Evolutionary conservation across 192 early-diverging fungal species (phyloP).

Genomic region (Globomyces pollinis-pini): DNA sequence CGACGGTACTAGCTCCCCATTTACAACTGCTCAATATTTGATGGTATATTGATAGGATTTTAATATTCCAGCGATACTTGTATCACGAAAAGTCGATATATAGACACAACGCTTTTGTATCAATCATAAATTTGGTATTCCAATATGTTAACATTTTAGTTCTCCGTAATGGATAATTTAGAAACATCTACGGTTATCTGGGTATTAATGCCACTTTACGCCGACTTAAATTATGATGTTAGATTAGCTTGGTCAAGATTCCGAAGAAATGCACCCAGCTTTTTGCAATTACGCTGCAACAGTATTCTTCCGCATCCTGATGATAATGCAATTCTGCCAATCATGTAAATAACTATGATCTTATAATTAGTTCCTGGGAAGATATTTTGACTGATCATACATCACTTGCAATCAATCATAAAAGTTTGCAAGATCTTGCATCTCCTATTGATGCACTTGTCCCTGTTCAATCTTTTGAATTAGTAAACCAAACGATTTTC

Average conservation of each 20-base stretch:
- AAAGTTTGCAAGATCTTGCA: constrained; percentile 36
- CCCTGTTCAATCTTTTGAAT: neutral
- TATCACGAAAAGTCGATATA: constrained; percentile 14
- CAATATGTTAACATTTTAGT: neutral
- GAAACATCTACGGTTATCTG: constrained; percentile 30
- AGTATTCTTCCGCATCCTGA: constrained; percentile 39
- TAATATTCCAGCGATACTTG: constrained; percentile 29
- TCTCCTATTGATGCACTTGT: constrained; percentile 22
- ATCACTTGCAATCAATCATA: constrained; percentile 21
- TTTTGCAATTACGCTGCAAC: constrained; percentile 24
- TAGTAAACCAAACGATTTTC: constrained; percentile 21
- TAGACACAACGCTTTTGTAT: constrained; percentile 28
- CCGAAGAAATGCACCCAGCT: constrained; percentile 30
- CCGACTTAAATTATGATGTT: constrained; percentile 36
- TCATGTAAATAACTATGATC: too few species aligned
- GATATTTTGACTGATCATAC: constrained; percentile 38
- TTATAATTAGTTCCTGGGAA: constrained; percentile 48
- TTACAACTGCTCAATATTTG: constrained; percentile 36
- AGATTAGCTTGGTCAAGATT: constrained; percentile 36
- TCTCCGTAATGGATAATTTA: constrained; percentile 13
- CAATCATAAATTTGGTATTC: constrained; percentile 20
- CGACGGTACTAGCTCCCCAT: constrained; percentile 9
- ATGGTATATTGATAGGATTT: too few species aligned
- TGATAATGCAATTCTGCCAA: constrained; percentile 35
- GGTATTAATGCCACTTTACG: constrained; percentile 43